phyloP scores from a whole-genome alignment of 176 grass and related monocot genomes.

The Triticum urartu region DNA sequence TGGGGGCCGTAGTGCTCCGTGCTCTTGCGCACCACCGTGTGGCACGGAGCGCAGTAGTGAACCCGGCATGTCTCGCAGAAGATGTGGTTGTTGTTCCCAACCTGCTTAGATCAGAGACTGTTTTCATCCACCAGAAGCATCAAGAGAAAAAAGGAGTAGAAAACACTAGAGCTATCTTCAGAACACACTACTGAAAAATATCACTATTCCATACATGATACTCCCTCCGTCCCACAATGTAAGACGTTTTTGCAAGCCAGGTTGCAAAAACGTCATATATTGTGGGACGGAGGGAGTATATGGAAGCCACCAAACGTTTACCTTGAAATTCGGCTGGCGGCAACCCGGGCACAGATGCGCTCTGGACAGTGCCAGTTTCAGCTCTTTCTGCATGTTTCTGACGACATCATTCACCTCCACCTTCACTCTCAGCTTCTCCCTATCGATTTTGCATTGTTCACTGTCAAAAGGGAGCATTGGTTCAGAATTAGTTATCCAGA shows the following conservation, averaged over 20 bases:
- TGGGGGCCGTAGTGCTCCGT: constrained; percentile 31
- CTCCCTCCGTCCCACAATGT: too few species aligned
- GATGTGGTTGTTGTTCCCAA: constrained; percentile 61
- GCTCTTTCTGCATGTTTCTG: constrained; percentile 14
- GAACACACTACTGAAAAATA: neutral
- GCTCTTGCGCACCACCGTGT: constrained; percentile 42
- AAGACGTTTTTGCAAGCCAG: too few species aligned
- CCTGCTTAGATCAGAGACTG: constrained; percentile 24
- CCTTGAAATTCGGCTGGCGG: constrained; percentile 39
- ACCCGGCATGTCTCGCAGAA: constrained; percentile 54
- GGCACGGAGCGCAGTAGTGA: constrained; percentile 50
- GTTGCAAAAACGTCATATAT: too few species aligned
- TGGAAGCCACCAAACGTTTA: neutral
- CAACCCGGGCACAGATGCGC: constrained; percentile 24
- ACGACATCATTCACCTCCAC: neutral
- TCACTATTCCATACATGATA: neutral
- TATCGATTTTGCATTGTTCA: constrained; percentile 21
- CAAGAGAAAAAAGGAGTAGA: neutral
- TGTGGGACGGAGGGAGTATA: too few species aligned
- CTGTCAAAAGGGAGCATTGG: neutral
- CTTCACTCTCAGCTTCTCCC: constrained; percentile 10
- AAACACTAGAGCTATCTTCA: neutral
- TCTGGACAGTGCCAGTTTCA: neutral
- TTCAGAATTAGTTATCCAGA: constrained; percentile 1
- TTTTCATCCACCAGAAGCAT: neutral